These are phyloP conservation scores for Neoboletus magnificus DNA, from an alignment of 768 basidiomycete genomes.

Conservation along the genomic window DNA sequence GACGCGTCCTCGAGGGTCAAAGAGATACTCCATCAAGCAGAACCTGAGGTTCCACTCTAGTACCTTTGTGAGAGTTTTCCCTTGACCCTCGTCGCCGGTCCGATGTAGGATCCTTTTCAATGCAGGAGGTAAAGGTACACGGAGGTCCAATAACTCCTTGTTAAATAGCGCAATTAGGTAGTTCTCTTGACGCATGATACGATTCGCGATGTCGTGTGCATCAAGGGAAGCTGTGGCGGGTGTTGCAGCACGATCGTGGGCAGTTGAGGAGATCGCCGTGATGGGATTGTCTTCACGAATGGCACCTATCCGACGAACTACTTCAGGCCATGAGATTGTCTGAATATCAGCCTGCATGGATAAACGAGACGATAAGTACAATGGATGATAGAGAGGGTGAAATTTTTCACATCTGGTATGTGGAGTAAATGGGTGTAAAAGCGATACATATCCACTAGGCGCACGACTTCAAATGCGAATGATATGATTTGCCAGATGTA, in stretches of 20 bases:
- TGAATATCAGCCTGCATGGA: slow-evolving; percentile 88
- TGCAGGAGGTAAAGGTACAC: slow-evolving; percentile 69
- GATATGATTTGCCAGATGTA: slow-evolving; percentile 85
- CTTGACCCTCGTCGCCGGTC: slow-evolving; percentile 55
- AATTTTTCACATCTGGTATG: slow-evolving; percentile 79
- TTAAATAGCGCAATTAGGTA: slow-evolving; percentile 98
- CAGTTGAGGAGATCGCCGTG: slow-evolving; percentile 74
- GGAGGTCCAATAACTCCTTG: slow-evolving; percentile 89
- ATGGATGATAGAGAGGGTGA: neutral
- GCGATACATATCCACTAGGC: slow-evolving; percentile 90
- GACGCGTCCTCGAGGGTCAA: slow-evolving; percentile 86
- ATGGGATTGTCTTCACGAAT: slow-evolving; percentile 93
- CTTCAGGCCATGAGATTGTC: slow-evolving; percentile 94
- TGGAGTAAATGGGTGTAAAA: slow-evolving; percentile 94
- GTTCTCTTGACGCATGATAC: slow-evolving; percentile 97
- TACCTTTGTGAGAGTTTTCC: slow-evolving; percentile 79
- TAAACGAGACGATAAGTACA: slow-evolving; percentile 13
- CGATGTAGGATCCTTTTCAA: slow-evolving; percentile 48
- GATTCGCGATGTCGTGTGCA: slow-evolving; percentile 96
- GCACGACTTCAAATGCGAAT: slow-evolving; percentile 70
- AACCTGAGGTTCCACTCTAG: slow-evolving; percentile 97
- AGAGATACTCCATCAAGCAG: slow-evolving; percentile 93
- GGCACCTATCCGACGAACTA: slow-evolving; percentile 84
- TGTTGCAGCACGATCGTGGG: slow-evolving; percentile 49
- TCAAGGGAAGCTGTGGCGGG: slow-evolving; percentile 84